Evolutionary conservation across 164 flowering plant genomes (phyloP).

Genomic region (Aristolochia fimbriata): DNA sequence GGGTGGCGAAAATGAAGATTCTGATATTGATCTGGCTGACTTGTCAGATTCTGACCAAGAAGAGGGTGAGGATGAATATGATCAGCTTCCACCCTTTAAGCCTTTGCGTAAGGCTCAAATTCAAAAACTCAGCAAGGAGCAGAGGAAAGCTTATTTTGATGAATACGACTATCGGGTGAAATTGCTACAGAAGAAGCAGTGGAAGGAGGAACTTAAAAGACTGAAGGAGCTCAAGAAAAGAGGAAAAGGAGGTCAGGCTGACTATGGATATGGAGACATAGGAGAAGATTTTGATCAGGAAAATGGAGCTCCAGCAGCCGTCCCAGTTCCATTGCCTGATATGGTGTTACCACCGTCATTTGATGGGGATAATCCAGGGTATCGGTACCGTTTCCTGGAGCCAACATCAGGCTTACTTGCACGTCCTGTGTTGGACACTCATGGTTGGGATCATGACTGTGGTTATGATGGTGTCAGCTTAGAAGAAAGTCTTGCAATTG

Average conservation of each 20-base stretch:
- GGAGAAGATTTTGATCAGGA: conserved; percentile 62
- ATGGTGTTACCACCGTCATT: conserved; percentile 84
- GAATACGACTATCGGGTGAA: conserved; percentile 92
- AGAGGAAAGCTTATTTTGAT: conserved; percentile 81
- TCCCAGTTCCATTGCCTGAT: conserved; percentile 86
- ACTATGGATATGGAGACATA: conserved; percentile 14
- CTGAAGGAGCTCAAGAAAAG: conserved; percentile 61
- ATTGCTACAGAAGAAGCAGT: conserved; percentile 92
- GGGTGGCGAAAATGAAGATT: conserved; percentile 70
- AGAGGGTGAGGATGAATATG: conserved; percentile 83
- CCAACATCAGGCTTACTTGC: conserved; percentile 81
- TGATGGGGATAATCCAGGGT: conserved; percentile 74
- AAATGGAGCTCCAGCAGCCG: conserved; percentile 60
- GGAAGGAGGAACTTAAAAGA: conserved; percentile 78
- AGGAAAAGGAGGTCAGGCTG: conserved; percentile 35
- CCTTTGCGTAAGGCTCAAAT: conserved; percentile 73
- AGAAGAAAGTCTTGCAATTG: conserved; percentile 61
- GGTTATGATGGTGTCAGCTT: conserved; percentile 92
- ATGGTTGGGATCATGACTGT: conserved; percentile 97
- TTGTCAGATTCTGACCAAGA: conserved; percentile 67
- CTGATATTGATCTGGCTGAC: conserved; percentile 74
- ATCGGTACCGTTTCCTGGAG: conserved; percentile 78
- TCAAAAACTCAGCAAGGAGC: conserved; percentile 74
- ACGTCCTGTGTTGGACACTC: conserved; percentile 83
- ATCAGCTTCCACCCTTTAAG: conserved; percentile 92